phyloP scores from a whole-genome alignment of 2,329 filamentous ascomycete genomes.

The Colletotrichum tropicale region DNA sequence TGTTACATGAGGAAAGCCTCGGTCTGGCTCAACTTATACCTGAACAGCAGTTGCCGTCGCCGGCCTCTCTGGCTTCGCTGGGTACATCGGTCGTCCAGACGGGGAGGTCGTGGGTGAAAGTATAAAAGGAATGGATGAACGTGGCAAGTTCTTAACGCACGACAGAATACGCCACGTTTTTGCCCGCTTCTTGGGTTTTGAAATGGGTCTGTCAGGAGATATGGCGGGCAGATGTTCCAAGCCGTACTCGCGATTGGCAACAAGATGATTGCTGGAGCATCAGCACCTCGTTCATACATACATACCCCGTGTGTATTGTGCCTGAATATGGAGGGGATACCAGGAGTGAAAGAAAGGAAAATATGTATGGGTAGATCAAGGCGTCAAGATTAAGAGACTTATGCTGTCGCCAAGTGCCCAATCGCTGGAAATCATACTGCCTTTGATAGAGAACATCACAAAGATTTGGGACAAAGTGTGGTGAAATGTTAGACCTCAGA shows the following conservation, averaged over 20 bases:
- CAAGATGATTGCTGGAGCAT: background rate
- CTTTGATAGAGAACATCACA: too few species aligned
- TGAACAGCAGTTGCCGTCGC: too few species aligned
- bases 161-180: background rate
- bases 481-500: too few species aligned
- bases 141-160: background rate
- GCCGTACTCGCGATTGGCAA: background rate
- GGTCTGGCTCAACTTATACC: background rate
- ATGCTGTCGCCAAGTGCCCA: too few species aligned
- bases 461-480: too few species aligned
- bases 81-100: background rate
- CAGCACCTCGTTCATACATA: fast-evolving
- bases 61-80: too few species aligned
- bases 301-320: background rate
- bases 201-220: background rate
- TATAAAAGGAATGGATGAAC: background rate
- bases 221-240: background rate
- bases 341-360: background rate
- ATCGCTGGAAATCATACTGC: too few species aligned
- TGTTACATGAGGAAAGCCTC: background rate
- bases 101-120: background rate
- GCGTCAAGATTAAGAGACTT: fast-evolving
- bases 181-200: too few species aligned
- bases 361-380: background rate
- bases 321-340: background rate